Conservation (phyloP, 2,329 filamentous ascomycete species). For the Xylariaceae sp. region DNA sequence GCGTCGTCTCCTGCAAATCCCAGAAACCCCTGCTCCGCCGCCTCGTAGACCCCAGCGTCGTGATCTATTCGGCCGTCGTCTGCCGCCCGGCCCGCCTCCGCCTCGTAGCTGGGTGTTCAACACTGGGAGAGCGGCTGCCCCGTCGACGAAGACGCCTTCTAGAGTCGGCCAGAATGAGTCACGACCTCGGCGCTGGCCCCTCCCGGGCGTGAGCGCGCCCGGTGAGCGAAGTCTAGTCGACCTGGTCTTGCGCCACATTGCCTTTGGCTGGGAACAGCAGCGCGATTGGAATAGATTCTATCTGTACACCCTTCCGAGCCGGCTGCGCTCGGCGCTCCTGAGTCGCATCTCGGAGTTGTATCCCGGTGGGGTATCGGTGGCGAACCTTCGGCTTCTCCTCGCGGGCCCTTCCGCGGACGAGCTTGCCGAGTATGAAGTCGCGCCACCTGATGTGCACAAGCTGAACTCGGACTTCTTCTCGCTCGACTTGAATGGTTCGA, state of each 20-base stretch:
- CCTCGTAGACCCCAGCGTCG: conserved; percentile 42
- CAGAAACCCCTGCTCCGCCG: conserved; percentile 48
- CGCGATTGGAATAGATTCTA: conserved; percentile 52
- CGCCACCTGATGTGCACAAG: conserved; percentile 22
- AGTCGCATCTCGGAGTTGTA: conserved; percentile 43
- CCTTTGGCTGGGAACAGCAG: conserved; percentile 50
- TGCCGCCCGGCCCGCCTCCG: conserved; percentile 54
- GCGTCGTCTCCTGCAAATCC: conserved; percentile 53
- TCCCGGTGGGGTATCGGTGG: conserved; percentile 42
- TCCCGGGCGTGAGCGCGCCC: conserved; percentile 44
- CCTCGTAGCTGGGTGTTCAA: conserved; percentile 54
- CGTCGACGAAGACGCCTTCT: no score
- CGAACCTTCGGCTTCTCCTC: conserved; percentile 42
- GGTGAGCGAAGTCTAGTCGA: conserved; percentile 46
- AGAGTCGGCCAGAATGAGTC: no score
- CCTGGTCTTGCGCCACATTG: conserved; percentile 45
- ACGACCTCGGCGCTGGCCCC: conserved; percentile 21
- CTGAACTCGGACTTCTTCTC: conserved; percentile 44
- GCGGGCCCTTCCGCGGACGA: conserved; percentile 26
- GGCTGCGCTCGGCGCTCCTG: conserved; percentile 47
- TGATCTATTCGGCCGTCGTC: conserved; percentile 43
- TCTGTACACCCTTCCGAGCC: conserved; percentile 49
- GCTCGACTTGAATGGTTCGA: conserved; percentile 49
- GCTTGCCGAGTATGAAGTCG: conserved; percentile 27
- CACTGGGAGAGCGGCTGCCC: no score